Percentiles rank a stretch among this genome's conserved stretches.
Evolutionary conservation across 2,329 filamentous ascomycete species (phyloP).

Genomic region (Paraphaeosphaeria sporulosa): DNA sequence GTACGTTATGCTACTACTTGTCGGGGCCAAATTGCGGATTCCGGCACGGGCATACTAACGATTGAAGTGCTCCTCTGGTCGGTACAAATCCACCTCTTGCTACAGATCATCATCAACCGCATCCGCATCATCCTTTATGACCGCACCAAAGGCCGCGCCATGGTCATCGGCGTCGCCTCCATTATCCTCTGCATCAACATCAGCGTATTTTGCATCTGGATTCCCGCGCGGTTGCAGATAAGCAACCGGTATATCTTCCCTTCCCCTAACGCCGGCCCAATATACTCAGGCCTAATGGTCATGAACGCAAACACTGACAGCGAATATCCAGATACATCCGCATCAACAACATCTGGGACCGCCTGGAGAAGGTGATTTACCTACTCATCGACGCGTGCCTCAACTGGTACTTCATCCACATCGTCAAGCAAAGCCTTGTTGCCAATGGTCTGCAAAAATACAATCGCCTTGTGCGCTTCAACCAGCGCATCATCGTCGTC

Average conservation of each 20-base stretch:
- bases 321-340: conserved; percentile 28
- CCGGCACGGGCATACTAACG: neutral
- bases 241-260: conserved; percentile 26
- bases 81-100: conserved; percentile 46
- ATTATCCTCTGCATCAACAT: conserved; percentile 48
- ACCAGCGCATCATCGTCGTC: conserved; percentile 57
- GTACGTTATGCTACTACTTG: conserved; percentile 20
- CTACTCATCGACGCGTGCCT: conserved; percentile 46
- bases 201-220: conserved; percentile 50
- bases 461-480: conserved; percentile 58
- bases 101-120: conserved; percentile 52
- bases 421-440: conserved; percentile 56
- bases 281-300: neutral
- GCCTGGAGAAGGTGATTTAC: conserved; percentile 47
- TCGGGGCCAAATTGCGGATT: neutral
- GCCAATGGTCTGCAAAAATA: conserved; percentile 61
- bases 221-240: conserved; percentile 47
- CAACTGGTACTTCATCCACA: conserved; percentile 51
- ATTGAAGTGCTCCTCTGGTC: conserved; percentile 45
- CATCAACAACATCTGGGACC: conserved; percentile 50
- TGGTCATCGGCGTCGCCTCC: conserved; percentile 46
- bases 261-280: neutral
- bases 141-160: conserved; percentile 35
- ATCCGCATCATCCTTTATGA: conserved; percentile 45
- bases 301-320: neutral